These are phyloP conservation scores for Huntiella bhutanensis DNA, from an alignment of 2,329 filamentous ascomycete species.

Conservation along the genomic window DNA sequence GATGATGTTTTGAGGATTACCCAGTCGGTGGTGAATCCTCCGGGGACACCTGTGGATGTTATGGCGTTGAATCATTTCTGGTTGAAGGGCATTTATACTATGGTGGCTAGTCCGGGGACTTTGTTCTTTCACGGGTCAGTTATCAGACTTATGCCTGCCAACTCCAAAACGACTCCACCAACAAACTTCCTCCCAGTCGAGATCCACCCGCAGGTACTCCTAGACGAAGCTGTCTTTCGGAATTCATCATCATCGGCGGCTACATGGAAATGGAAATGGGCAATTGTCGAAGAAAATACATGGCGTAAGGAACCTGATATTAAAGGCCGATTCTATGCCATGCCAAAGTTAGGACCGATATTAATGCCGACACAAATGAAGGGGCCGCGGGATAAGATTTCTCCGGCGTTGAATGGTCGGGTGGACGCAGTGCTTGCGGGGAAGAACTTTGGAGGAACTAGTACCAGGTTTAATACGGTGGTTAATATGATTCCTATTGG, in stretches of 20 bases:
- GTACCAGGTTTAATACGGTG: conserved; percentile 24
- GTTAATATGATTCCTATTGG: conserved; percentile 22
- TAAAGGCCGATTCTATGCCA: conserved; percentile 39
- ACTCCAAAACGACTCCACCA: conserved; percentile 11
- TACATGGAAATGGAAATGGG: conserved; percentile 20
- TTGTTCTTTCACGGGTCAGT: conserved; percentile 23
- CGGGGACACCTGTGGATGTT: conserved; percentile 14
- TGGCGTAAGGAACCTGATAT: conserved; percentile 29
- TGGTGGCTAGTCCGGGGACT: conserved; percentile 3
- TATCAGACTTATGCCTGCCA: conserved; percentile 15
- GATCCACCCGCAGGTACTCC: conserved; percentile 23
- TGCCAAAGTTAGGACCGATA: conserved; percentile 31
- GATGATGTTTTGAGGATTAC: conserved; percentile 30
- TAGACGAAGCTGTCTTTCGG: conserved; percentile 23
- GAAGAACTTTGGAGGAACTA: conserved; percentile 20
- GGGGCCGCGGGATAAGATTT: conserved; percentile 14
- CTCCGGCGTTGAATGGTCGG: conserved; percentile 32
- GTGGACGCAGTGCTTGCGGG: conserved; percentile 22
- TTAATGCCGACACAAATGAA: conserved; percentile 23
- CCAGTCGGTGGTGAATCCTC: conserved; percentile 16
- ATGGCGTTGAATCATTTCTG: conserved; percentile 15
- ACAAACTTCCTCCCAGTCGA: conserved; percentile 14
- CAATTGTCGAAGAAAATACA: conserved; percentile 26
- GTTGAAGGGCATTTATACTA: conserved; percentile 9
- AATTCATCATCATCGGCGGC: conserved; percentile 18